A percentile compares a stretch with the other conserved stretches of the same genome.
Conservation (phyloP, 2,329 filamentous ascomycete genomes). For the Diaporthe sp. region DNA sequence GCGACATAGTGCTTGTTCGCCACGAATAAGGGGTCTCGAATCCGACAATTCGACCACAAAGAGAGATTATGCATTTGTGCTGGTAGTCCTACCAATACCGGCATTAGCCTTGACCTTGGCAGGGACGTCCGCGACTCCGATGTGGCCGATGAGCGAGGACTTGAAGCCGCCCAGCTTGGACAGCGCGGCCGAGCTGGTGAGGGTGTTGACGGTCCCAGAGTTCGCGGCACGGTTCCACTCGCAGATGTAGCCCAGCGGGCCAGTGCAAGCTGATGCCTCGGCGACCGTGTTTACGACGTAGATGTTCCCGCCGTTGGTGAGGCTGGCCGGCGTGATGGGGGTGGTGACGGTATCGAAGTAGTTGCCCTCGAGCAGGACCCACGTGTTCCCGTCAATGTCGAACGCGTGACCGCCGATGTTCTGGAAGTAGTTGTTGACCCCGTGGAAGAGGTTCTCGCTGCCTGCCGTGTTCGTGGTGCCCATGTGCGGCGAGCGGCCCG, state of each 20-base stretch:
- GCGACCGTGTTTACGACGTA: conserved; percentile 37
- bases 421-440: conserved; percentile 69
- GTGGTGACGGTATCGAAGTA: conserved; percentile 64
- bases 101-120: conserved; percentile 13
- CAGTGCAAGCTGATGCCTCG: conserved; percentile 53
- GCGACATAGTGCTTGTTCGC: not conserved
- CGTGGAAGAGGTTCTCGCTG: conserved; percentile 63
- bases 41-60: not conserved
- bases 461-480: conserved; percentile 54
- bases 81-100: conserved; percentile 11
- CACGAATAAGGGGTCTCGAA: not conserved
- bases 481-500: conserved; percentile 58
- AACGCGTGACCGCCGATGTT: conserved; percentile 66
- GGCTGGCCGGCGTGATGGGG: conserved; percentile 46
- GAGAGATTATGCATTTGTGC: not conserved
- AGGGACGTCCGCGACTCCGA: conserved; percentile 5
- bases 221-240: conserved; percentile 59
- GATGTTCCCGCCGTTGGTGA: conserved; percentile 26
- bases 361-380: conserved; percentile 67
- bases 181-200: conserved; percentile 57
- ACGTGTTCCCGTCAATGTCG: conserved; percentile 55
- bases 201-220: conserved; percentile 51
- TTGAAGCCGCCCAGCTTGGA: conserved; percentile 50
- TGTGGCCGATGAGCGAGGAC: conserved; percentile 6
- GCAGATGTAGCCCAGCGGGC: conserved; percentile 59